A percentile compares a stretch with the other conserved stretches of the same genome.
Conservation (phyloP, 2,329 filamentous ascomycete genomes). For the Fusarium transvaalense region DNA sequence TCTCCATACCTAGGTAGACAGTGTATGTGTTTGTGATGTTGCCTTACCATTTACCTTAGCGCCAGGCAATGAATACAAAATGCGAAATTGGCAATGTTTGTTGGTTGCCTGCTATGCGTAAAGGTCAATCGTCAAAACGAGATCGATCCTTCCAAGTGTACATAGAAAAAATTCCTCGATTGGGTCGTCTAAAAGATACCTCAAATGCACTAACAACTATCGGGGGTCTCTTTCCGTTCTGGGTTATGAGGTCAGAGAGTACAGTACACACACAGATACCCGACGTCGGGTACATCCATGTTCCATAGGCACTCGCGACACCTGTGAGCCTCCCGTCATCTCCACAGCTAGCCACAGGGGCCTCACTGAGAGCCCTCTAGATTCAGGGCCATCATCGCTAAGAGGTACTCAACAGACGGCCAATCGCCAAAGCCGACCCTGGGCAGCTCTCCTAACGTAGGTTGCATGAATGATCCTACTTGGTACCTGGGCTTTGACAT, state of each 20-base stretch:
- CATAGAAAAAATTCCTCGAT: slow-evolving; percentile 34
- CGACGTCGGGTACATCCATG: slow-evolving; percentile 21
- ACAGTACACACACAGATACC: neutral
- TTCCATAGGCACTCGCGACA: slow-evolving; percentile 3
- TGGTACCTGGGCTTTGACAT: neutral
- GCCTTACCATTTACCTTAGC: neutral
- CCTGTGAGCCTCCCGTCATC: slow-evolving; percentile 4
- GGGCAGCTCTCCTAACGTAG: slow-evolving; percentile 27
- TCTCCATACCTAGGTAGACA: neutral
- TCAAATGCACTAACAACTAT: slow-evolving; percentile 19
- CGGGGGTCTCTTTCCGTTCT: slow-evolving; percentile 8
- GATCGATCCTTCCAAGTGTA: slow-evolving; percentile 5
- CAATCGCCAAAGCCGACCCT: slow-evolving; percentile 1
- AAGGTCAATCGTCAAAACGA: slow-evolving; percentile 18
- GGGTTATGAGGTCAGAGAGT: slow-evolving; percentile 21
- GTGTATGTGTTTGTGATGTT: neutral
- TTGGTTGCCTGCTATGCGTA: slow-evolving; percentile 10
- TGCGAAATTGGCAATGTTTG: neutral
- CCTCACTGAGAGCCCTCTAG: neutral
- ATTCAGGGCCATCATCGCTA: slow-evolving; percentile 7
- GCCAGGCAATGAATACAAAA: neutral
- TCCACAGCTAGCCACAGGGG: slow-evolving; percentile 14
- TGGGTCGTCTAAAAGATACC: slow-evolving; percentile 8
- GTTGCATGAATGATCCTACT: slow-evolving; percentile 34
- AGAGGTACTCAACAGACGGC: slow-evolving; percentile 27